phyloP scores from a whole-genome alignment of 2,329 filamentous ascomycete genomes.

The Thielaviopsis populi region DNA sequence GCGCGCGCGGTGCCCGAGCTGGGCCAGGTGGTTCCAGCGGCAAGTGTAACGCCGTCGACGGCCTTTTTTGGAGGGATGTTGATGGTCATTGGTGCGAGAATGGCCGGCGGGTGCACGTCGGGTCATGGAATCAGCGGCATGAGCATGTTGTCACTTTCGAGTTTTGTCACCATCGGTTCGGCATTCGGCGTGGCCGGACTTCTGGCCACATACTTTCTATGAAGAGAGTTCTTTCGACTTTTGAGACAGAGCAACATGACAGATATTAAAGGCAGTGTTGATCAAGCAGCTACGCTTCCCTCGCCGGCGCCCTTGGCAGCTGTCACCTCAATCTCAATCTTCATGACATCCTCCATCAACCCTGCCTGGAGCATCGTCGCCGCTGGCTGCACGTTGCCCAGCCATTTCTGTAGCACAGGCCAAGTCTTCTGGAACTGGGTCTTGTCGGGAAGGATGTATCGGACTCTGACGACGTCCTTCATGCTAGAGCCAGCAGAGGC shows the following conservation, averaged over 20 bases:
- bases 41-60: slow-evolving; percentile 24
- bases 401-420: slow-evolving; percentile 35
- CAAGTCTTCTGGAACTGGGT: slow-evolving; percentile 34
- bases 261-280: not conserved
- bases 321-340: slow-evolving; percentile 32
- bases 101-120: slow-evolving; percentile 52
- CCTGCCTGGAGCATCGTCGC: slow-evolving; percentile 39
- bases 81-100: slow-evolving; percentile 44
- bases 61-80: slow-evolving; percentile 39
- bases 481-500: slow-evolving; percentile 29
- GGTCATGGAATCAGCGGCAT: slow-evolving; percentile 56
- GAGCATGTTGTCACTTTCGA: slow-evolving; percentile 45
- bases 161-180: slow-evolving; percentile 43
- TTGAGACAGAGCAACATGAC: not conserved
- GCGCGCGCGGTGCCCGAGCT: slow-evolving; percentile 19
- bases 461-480: slow-evolving; percentile 35
- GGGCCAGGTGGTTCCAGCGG: slow-evolving; percentile 20
- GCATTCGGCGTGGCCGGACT: slow-evolving; percentile 39
- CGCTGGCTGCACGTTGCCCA: slow-evolving; percentile 35
- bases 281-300: not conserved
- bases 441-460: slow-evolving; percentile 36
- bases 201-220: slow-evolving; percentile 19
- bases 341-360: slow-evolving; percentile 36
- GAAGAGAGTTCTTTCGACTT: not conserved
- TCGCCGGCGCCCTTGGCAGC: slow-evolving; percentile 19